phyloP scores from a whole-genome alignment of 2,329 filamentous ascomycete species.

The Phaeoacremonium minimum region DNA sequence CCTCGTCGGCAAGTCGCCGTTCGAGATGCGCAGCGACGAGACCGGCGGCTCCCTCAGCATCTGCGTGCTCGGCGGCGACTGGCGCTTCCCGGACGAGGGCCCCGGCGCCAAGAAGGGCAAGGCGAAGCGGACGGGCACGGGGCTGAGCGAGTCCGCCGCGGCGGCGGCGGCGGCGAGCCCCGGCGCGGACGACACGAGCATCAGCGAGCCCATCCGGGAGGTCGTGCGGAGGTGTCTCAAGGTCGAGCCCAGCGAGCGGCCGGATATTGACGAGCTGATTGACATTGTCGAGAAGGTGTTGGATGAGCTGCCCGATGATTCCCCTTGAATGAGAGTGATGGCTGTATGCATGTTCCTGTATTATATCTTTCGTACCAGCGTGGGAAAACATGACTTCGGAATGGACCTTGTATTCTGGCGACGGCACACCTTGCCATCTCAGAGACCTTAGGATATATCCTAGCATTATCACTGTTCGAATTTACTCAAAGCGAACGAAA shows the following conservation, averaged over 20 bases:
- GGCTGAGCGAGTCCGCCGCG: conserved; percentile 17
- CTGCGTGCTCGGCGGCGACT: conserved; percentile 89
- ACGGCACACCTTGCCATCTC: too few relatives aligned
- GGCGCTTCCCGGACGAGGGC: conserved; percentile 91
- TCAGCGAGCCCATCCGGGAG: conserved; percentile 80
- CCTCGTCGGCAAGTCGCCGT: conserved; percentile 92
- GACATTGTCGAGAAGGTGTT: conserved; percentile 71
- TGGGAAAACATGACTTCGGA: too few relatives aligned
- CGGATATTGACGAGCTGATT: conserved; percentile 82
- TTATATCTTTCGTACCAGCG: too few relatives aligned
- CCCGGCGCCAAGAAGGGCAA: conserved; percentile 46
- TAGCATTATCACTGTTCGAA: too few relatives aligned
- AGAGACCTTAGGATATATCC: too few relatives aligned
- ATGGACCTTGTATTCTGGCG: too few relatives aligned
- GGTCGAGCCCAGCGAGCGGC: conserved; percentile 83
- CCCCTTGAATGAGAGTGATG: too few relatives aligned
- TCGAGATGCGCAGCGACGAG: conserved; percentile 93
- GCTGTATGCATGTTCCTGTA: too few relatives aligned
- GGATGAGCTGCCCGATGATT: conserved; percentile 60
- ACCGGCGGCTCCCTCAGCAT: conserved; percentile 91
- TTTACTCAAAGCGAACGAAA: too few relatives aligned
- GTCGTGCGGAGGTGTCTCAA: conserved; percentile 81
- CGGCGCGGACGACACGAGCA: conserved; percentile 42
- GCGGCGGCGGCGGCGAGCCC: conserved; percentile 18
- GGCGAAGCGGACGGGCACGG: conserved; percentile 18